Conservation (phyloP, 139 green algal species). For the Coccomyxa sp. region DNA sequence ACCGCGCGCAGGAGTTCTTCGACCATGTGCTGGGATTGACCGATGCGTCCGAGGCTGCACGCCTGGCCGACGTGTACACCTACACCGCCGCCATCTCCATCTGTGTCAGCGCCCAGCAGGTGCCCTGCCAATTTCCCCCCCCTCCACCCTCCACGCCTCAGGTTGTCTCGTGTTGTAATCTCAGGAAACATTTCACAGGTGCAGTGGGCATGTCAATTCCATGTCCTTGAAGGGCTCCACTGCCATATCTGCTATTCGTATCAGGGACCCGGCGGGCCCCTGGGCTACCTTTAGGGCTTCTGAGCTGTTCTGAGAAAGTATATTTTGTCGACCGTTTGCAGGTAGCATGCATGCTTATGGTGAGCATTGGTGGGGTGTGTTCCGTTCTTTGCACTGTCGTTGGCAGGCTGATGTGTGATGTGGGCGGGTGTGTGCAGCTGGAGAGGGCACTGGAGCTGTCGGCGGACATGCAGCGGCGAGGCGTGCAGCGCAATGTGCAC, state of each 20-base stretch:
- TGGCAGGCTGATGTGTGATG: no score
- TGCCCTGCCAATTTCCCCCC: not conserved
- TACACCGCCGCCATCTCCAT: slow-evolving; percentile 69
- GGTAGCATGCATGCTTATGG: no score
- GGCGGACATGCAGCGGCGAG: slow-evolving; percentile 44
- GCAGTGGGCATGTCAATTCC: no score
- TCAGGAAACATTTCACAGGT: not conserved
- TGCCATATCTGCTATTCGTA: not conserved
- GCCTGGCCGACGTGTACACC: slow-evolving; percentile 79
- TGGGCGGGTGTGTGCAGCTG: slow-evolving; percentile 30
- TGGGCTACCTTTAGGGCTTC: not conserved
- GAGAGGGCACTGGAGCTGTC: slow-evolving; percentile 43
- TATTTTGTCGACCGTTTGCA: no score
- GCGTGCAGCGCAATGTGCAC: slow-evolving; percentile 16
- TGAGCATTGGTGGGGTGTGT: no score
- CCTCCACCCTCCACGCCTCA: not conserved
- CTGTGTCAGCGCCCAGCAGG: slow-evolving; percentile 50
- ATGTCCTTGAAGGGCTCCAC: not conserved
- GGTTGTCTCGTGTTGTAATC: not conserved
- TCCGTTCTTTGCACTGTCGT: no score
- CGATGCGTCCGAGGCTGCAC: slow-evolving; percentile 35
- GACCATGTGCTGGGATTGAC: slow-evolving; percentile 68
- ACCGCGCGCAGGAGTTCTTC: slow-evolving; percentile 67
- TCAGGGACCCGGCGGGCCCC: not conserved
- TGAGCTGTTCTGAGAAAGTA: not conserved